A percentile compares a stretch with the other conserved stretches of the same genome.
Conservation (phyloP, 2,329 filamentous ascomycete species). For the Colletotrichum abscissum region DNA sequence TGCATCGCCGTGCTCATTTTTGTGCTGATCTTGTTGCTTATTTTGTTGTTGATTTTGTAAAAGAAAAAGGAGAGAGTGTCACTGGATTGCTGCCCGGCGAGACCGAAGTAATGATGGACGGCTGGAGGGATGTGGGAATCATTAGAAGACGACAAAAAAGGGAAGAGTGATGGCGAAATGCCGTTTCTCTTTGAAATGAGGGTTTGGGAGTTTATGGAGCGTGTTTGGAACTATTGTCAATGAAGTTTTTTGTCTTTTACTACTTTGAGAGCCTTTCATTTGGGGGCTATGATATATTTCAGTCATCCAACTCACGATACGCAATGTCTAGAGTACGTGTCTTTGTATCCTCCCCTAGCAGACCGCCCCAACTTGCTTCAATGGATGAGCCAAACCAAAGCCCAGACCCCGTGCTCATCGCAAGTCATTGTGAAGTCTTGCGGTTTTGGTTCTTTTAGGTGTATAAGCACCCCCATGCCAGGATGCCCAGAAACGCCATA, state of each 20-base stretch:
- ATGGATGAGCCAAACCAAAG: background rate
- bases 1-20: conserved; percentile 92
- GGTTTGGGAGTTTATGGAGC: conserved; percentile 27
- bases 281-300: conserved; percentile 7
- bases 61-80: no score
- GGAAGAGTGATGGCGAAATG: background rate
- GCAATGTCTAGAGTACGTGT: conserved; percentile 11
- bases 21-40: conserved; percentile 85
- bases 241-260: background rate
- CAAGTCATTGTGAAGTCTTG: background rate
- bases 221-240: background rate
- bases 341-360: background rate
- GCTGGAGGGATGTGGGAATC: no score
- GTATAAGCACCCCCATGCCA: background rate
- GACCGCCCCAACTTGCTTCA: background rate
- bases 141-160: no score
- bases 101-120: no score
- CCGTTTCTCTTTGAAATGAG: background rate
- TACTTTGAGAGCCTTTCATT: background rate
- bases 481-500: conserved; percentile 27
- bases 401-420: background rate
- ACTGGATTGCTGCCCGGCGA: no score
- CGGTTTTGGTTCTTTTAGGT: background rate
- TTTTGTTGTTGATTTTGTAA: conserved; percentile 76
- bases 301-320: conserved; percentile 20